Evolutionary conservation across 2,329 filamentous ascomycete species (phyloP), one percentile per base, ranked within the genome.

Genomic region (Aspergillus ibericus): DNA sequence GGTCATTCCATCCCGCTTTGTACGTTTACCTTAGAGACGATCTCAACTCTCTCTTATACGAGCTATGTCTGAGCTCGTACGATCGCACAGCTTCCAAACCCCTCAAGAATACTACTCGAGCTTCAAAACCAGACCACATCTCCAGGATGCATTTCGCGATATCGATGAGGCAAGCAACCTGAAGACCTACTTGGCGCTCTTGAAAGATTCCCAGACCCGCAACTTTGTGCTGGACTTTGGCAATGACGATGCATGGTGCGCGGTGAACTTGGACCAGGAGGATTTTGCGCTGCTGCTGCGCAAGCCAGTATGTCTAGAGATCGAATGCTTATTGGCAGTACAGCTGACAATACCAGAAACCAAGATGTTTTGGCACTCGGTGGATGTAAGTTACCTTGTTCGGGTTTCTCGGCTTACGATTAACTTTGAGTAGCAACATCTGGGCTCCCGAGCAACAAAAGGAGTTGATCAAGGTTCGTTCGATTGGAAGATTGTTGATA

Each of bases 361-460:
- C 82, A 2, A 75, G 73, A 40, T 79, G 77, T 50, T 75, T 81
- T 47, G 81, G 79, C 59, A 86, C 89, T 4, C 81, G 88, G 72
- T 92, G 89, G 89, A 90, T 92, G 85, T 86, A 75, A 71, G 84
- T 68, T 59, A 18, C 38, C 20, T 5, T 32, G 3, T 34, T 25
- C 20, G 8, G 10, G 2, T 25, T 27, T n/a, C 27, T n/a, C 15
- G 22, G 29, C 35, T 40, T n/a, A 50, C 47, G 1, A 36, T 0
- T 16, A 32, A n/a, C 40, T 35, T 27, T 4, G 3, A 32, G 6
- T 61, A 87, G 85, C 64, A 90, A 92, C 62, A 82, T 92, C 25
- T 92, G 88, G 87, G 81, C 84, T 48, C 88, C 88, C 0, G 83
- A 85, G 65, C 72, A 75, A 16, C 88, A 91, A 65, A 78, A 76